phyloP scores from a whole-genome alignment of 2,329 filamentous ascomycete genomes.

The Aspergillus novoparasiticus region DNA sequence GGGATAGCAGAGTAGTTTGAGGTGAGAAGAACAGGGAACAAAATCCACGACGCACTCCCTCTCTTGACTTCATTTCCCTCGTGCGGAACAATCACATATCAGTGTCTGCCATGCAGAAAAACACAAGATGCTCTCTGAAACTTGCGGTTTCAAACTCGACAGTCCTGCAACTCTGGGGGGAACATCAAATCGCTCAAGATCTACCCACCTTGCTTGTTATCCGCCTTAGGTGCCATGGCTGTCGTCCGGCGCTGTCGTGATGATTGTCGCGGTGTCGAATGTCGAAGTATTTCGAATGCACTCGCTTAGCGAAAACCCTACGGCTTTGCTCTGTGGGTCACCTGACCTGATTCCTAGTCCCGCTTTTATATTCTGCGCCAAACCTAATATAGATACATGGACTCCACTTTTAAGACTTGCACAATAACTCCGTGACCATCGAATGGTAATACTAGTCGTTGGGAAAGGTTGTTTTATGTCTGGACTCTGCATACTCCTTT shows the following conservation, averaged over 20 bases:
- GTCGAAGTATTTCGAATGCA: constrained; percentile 42
- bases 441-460: background rate
- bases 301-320: constrained; percentile 47
- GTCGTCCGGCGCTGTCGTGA: constrained; percentile 47
- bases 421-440: background rate
- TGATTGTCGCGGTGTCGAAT: constrained; percentile 48
- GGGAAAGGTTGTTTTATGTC: background rate
- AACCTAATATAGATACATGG: background rate
- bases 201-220: constrained; percentile 51
- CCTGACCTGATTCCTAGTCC: constrained; percentile 30
- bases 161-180: constrained; percentile 40
- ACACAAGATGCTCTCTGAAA: constrained; percentile 22
- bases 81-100: background rate
- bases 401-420: background rate
- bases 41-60: background rate
- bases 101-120: background rate
- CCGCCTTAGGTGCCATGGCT: constrained; percentile 51
- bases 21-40: background rate
- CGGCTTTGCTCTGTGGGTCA: constrained; percentile 39
- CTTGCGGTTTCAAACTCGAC: constrained; percentile 23
- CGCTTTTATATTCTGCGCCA: constrained; percentile 14
- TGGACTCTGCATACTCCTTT: background rate
- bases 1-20: background rate
- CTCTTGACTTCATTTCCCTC: background rate
- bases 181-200: constrained; percentile 19